Percentiles rank a stretch among this genome's conserved stretches.
These are phyloP conservation scores for Aspergillaceae sp. DNA, from an alignment of 2,329 filamentous ascomycete species.

Conservation along the genomic window DNA sequence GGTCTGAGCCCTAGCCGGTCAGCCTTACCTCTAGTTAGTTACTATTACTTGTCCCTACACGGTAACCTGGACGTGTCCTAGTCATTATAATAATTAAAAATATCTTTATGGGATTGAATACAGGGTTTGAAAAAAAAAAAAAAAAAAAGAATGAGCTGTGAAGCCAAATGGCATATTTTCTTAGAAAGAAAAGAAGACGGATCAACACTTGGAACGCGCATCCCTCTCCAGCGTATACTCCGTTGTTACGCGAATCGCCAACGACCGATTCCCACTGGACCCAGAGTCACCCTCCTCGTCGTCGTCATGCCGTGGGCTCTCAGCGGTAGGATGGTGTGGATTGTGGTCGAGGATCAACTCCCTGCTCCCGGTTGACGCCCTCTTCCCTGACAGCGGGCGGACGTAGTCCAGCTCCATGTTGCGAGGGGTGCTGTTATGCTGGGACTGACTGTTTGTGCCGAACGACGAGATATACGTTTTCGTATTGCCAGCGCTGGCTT, in stretches of 20 bases:
- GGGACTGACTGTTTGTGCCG: neutral
- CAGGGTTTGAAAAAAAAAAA: too few species aligned
- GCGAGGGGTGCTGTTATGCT: neutral
- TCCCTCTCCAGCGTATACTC: conserved; percentile 6
- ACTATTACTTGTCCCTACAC: too few species aligned
- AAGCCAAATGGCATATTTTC: neutral
- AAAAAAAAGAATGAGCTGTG: too few species aligned
- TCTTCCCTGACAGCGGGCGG: neutral
- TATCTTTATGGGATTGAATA: too few species aligned
- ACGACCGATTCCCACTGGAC: neutral
- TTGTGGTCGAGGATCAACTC: conserved; percentile 5
- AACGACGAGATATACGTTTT: conserved; percentile 6
- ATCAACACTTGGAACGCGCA: neutral
- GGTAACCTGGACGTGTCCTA: too few species aligned
- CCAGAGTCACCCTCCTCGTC: neutral
- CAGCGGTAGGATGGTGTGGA: too few species aligned
- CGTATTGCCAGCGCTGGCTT: conserved; percentile 5
- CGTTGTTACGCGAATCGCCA: conserved; percentile 11
- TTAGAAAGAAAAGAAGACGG: neutral
- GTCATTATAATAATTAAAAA: too few species aligned
- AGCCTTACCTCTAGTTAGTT: too few species aligned
- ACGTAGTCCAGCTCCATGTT: conserved; percentile 7
- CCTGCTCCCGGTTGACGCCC: conserved; percentile 6
- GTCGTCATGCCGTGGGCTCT: neutral
- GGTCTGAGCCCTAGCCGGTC: too few species aligned